Conservation (phyloP, 805 yeast genomes). For the Zygosaccharomyces kombuchaensis region DNA sequence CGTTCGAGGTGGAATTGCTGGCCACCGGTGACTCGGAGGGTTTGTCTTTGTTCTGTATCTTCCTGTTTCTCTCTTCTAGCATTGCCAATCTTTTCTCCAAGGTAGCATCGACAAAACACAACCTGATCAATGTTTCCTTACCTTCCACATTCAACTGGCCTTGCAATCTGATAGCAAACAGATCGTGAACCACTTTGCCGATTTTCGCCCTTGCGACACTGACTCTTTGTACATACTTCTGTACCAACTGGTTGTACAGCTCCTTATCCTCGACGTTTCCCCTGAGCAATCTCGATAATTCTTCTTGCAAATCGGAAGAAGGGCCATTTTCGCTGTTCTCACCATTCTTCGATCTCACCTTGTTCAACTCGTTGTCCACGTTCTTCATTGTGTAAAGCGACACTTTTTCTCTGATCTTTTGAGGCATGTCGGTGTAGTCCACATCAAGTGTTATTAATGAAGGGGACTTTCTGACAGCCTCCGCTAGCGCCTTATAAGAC, state of each 20-base stretch:
- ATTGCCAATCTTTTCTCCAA: constrained; percentile 49
- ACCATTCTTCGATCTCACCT: constrained; percentile 10
- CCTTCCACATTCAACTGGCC: constrained; percentile 63
- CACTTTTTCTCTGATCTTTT: constrained; percentile 55
- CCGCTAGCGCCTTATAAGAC: constrained; percentile 60
- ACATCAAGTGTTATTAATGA: constrained; percentile 64
- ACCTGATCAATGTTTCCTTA: constrained; percentile 68
- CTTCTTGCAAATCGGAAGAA: constrained; percentile 56
- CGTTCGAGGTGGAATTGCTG: not conserved
- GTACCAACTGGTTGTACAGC: constrained; percentile 26
- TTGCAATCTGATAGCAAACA: constrained; percentile 53
- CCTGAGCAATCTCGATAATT: constrained; percentile 39
- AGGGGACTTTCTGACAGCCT: constrained; percentile 58
- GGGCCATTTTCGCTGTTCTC: constrained; percentile 36
- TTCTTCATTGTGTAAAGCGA: constrained; percentile 79
- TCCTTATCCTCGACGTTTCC: constrained; percentile 31
- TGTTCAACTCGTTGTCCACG: constrained; percentile 54
- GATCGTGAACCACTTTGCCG: constrained; percentile 48
- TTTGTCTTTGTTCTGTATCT: not conserved
- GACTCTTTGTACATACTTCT: constrained; percentile 39
- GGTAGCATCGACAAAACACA: constrained; percentile 68
- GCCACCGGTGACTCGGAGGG: not conserved
- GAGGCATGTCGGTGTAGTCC: constrained; percentile 55
- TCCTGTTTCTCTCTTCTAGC: constrained; percentile 29
- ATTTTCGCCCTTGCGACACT: constrained; percentile 38